phyloP scores from a whole-genome alignment of 495 filamentous ascomycete genomes.

The Melanomma pulvis-pyrius region DNA sequence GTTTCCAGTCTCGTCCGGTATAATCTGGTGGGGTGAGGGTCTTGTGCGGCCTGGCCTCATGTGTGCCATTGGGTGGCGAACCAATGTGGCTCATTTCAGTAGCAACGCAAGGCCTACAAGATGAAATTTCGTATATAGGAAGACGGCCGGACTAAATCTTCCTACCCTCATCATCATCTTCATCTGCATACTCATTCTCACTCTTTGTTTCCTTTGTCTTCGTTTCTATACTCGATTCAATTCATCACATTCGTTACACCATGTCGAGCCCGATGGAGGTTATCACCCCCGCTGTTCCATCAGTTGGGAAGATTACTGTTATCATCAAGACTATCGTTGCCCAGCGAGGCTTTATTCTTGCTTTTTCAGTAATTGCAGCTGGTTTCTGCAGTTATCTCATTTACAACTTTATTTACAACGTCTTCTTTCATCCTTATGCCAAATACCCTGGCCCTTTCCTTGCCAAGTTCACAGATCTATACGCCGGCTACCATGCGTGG shows the following conservation, averaged over 20 bases:
- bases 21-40: neutral
- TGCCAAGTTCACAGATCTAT: constrained; percentile 14
- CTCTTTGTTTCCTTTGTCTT: neutral
- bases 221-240: neutral
- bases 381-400: constrained; percentile 10
- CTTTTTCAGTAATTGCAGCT: neutral
- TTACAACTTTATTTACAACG: constrained; percentile 17
- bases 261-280: constrained; percentile 8
- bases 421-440: constrained; percentile 27
- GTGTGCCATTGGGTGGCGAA: too few species aligned
- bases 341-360: neutral
- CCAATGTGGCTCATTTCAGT: neutral
- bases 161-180: neutral
- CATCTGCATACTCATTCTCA: neutral
- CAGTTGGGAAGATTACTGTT: neutral
- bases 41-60: neutral
- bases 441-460: constrained; percentile 26
- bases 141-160: neutral
- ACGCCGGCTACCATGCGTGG: constrained; percentile 6
- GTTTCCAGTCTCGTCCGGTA: neutral
- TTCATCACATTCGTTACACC: constrained; percentile 8
- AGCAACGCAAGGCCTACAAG: neutral
- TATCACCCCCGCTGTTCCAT: neutral
- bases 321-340: neutral
- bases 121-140: neutral